A percentile compares a stretch with the other conserved stretches of the same genome.
Conservation (phyloP, 75 land plant genomes). For the Cupressus sempervirens region DNA sequence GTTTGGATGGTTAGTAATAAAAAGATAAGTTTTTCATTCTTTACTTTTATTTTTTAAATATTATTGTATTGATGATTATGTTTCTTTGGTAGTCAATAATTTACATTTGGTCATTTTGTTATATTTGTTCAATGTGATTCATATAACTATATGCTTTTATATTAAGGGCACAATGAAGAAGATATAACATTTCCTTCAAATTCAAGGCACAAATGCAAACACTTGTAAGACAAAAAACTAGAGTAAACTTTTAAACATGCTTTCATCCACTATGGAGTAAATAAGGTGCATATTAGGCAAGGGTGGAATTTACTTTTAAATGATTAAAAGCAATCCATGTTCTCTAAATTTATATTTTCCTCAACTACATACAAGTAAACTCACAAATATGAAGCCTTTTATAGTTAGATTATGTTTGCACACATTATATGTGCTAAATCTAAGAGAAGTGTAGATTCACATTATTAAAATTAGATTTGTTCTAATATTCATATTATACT, state of each 20-base stretch:
- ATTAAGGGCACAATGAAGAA: constrained; percentile 30
- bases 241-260: no score
- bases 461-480: neutral
- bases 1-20: neutral
- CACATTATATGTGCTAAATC: neutral
- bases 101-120: neutral
- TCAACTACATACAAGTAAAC: neutral
- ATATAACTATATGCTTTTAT: neutral
- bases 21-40: neutral
- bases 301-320: neutral
- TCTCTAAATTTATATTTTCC: neutral
- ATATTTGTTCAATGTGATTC: neutral
- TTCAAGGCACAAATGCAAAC: neutral
- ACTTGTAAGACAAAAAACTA: neutral
- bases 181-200: constrained; percentile 16
- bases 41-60: neutral
- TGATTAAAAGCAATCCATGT: neutral
- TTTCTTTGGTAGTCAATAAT: neutral
- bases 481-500: no score
- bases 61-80: neutral
- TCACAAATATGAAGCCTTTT: neutral
- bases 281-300: no score
- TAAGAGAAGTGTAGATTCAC: neutral
- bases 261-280: no score
- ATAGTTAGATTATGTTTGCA: neutral